These are phyloP conservation scores for Torrubiella hemipterigena DNA, from an alignment of 2,329 filamentous ascomycete species.

Conservation along the genomic window DNA sequence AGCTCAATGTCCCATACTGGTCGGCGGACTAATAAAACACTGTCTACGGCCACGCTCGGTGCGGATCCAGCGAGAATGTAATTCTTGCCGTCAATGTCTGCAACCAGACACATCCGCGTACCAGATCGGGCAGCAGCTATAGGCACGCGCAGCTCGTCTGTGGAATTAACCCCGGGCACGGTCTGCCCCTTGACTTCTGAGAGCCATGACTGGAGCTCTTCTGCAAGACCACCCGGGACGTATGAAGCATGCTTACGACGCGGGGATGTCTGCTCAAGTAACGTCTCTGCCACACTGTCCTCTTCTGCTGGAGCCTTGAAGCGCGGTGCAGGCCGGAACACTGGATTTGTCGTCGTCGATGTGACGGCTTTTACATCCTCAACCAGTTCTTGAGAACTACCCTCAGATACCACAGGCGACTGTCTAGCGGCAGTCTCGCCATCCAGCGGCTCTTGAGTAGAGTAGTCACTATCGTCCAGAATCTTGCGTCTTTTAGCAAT, in stretches of 20 bases:
- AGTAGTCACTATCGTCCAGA: constrained; percentile 4
- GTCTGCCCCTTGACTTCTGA: constrained; percentile 26
- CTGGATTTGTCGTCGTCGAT: constrained; percentile 18
- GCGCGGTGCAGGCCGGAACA: constrained; percentile 24
- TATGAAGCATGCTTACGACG: constrained; percentile 21
- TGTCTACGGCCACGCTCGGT: constrained; percentile 15
- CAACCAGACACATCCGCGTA: constrained; percentile 21
- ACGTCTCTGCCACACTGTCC: constrained; percentile 5
- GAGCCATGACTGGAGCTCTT: constrained; percentile 26
- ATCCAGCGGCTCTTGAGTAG: not conserved
- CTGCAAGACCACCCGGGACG: constrained; percentile 23
- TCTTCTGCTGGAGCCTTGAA: constrained; percentile 19
- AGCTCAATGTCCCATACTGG: constrained; percentile 26
- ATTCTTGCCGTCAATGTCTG: constrained; percentile 10
- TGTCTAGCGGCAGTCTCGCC: constrained; percentile 6
- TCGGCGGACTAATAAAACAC: constrained; percentile 19
- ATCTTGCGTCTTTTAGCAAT: not conserved
- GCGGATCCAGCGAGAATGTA: constrained; percentile 26
- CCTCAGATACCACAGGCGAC: constrained; percentile 8
- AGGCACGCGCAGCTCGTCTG: constrained; percentile 12
- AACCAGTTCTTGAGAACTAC: no score
- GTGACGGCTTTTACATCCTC: no score
- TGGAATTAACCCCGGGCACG: constrained; percentile 7
- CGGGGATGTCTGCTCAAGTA: constrained; percentile 21
- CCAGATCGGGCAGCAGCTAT: constrained; percentile 19